Evolutionary conservation across 257 asterid genomes (phyloP).

Genomic region (Plantago elongata): DNA sequence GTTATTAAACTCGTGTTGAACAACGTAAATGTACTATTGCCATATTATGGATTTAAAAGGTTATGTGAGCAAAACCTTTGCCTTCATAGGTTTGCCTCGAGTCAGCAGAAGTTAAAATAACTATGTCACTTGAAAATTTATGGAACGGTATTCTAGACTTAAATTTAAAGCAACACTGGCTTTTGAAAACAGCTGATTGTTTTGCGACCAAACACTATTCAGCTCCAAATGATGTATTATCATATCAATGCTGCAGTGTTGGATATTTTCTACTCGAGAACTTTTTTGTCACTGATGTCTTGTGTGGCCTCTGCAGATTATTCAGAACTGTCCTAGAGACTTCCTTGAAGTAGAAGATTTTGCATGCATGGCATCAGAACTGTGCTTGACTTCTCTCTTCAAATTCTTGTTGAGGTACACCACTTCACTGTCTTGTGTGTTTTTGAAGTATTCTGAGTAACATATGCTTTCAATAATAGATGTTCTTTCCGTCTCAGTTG

Average conservation of each 20-base stretch:
- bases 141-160: neutral
- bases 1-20: no score
- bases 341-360: conserved; percentile 58
- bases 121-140: conserved; percentile 6
- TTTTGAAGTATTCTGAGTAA: neutral
- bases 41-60: neutral
- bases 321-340: conserved; percentile 75
- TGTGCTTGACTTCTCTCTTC: conserved; percentile 64
- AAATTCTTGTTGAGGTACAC: conserved; percentile 60
- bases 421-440: conserved; percentile 8
- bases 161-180: conserved; percentile 1
- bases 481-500: conserved; percentile 35
- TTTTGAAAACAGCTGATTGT: conserved; percentile 11
- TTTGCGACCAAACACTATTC: conserved; percentile 16
- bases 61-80: conserved; percentile 20
- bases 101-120: conserved; percentile 6
- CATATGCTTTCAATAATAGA: conserved; percentile 20
- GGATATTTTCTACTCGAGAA: conserved; percentile 5
- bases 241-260: conserved; percentile 13
- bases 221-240: conserved; percentile 11
- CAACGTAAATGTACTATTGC: no score
- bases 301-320: conserved; percentile 53
- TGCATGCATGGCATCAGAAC: conserved; percentile 63
- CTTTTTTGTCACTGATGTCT: conserved; percentile 24
- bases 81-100: conserved; percentile 7